A percentile compares a stretch with the other conserved stretches of the same genome.
Conservation (phyloP, 768 basidiomycete genomes). For the Calocera cornea region DNA sequence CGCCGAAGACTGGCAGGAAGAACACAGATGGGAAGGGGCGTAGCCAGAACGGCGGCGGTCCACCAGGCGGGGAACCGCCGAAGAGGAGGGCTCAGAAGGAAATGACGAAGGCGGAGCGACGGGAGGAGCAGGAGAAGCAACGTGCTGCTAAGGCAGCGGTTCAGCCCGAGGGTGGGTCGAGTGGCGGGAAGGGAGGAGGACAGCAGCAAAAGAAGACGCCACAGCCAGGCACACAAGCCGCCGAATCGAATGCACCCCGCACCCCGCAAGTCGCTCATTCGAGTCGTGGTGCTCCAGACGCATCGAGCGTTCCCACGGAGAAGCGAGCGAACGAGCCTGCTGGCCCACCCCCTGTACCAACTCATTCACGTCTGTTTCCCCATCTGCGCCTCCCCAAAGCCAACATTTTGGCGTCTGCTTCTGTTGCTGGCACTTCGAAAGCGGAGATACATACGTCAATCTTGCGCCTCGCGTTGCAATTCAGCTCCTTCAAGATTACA, state of each 20-base stretch:
- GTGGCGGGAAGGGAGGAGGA: background rate
- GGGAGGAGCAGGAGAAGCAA: slow-evolving; percentile 67
- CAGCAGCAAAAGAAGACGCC: slow-evolving; percentile 6
- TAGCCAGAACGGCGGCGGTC: background rate
- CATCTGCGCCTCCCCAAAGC: slow-evolving; percentile 61
- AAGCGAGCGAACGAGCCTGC: background rate
- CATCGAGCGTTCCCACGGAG: background rate
- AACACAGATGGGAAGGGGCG: background rate
- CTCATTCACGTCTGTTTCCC: slow-evolving; percentile 49
- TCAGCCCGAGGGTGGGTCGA: slow-evolving; percentile 24
- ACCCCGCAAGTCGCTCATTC: background rate
- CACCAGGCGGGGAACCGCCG: slow-evolving; percentile 11
- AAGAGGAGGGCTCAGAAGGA: slow-evolving; percentile 43
- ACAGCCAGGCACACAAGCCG: slow-evolving; percentile 5
- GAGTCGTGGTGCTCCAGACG: background rate
- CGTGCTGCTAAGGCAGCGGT: slow-evolving; percentile 56
- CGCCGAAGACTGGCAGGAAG: background rate
- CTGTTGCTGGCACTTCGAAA: slow-evolving; percentile 29
- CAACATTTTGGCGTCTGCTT: background rate
- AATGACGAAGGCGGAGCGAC: slow-evolving; percentile 67
- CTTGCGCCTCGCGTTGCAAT: slow-evolving; percentile 72
- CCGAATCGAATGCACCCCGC: background rate
- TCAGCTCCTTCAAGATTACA: slow-evolving; percentile 81
- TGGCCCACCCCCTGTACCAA: background rate
- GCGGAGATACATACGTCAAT: slow-evolving; percentile 87